phyloP scores from a whole-genome alignment of 83 land plant genomes.

The Larix sibirica region DNA sequence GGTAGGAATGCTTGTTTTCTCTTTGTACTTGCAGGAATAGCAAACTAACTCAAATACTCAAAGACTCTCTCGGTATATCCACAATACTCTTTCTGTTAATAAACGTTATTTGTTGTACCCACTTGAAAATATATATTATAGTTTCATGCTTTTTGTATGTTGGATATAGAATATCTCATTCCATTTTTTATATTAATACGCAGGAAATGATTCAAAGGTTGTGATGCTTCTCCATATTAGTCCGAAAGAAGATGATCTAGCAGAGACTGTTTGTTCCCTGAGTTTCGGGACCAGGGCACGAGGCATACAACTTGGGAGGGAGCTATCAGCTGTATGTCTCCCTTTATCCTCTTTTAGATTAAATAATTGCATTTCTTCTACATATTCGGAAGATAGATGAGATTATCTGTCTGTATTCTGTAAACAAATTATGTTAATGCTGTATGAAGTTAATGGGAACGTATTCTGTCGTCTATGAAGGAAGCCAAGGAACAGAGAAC shows the following conservation, averaged over 20 bases:
- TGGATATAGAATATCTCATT: conserved; percentile 2
- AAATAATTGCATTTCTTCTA: not conserved
- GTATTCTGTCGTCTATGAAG: conserved; percentile 24
- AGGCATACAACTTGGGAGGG: conserved; percentile 56
- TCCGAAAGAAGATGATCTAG: conserved; percentile 66
- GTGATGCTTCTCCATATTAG: conserved; percentile 88
- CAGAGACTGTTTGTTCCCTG: conserved; percentile 82
- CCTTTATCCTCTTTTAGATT: not conserved
- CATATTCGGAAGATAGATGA: too few relatives aligned
- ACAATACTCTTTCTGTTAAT: not conserved
- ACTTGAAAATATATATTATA: conserved; percentile 2
- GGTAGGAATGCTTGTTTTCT: not conserved
- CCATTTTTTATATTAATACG: not conserved
- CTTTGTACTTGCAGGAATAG: conserved; percentile 66
- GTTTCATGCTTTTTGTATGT: conserved; percentile 7
- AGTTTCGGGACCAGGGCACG: conserved; percentile 78
- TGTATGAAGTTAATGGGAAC: not conserved
- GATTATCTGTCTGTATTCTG: not conserved
- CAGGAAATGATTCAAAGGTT: conserved; percentile 83
- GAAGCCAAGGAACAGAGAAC: conserved; percentile 52
- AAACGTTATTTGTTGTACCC: not conserved
- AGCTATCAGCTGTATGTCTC: conserved; percentile 44
- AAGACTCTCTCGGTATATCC: conserved; percentile 79
- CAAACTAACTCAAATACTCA: conserved; percentile 93
- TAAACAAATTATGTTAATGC: not conserved